These are phyloP conservation scores for Aspergillus bertholletiae DNA, from an alignment of 495 filamentous ascomycete genomes.

Conservation along the genomic window DNA sequence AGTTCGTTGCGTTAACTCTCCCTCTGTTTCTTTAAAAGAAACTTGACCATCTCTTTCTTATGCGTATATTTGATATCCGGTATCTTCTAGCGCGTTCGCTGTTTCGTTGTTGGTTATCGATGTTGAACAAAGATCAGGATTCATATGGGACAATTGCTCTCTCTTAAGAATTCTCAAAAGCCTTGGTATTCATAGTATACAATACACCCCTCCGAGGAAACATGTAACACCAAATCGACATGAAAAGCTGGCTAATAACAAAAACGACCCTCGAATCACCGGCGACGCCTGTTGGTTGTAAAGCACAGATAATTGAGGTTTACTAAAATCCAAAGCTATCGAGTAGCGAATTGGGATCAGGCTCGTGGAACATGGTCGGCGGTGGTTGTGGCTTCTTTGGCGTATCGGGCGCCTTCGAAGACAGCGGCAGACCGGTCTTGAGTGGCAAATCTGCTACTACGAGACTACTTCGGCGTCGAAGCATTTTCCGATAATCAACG, in stretches of 20 bases:
- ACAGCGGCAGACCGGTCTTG: conserved; percentile 12
- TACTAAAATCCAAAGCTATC: conserved; percentile 72
- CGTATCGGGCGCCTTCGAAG: conserved; percentile 25
- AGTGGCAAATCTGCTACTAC: conserved; percentile 76
- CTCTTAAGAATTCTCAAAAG: too few species aligned
- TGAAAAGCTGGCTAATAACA: background rate
- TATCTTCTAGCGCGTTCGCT: background rate
- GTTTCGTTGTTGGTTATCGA: background rate
- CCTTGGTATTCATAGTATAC: background rate
- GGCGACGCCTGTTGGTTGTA: background rate
- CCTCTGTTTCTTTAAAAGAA: too few species aligned
- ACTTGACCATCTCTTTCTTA: background rate
- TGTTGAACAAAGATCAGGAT: too few species aligned
- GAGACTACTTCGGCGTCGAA: conserved; percentile 68
- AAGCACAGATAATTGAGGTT: conserved; percentile 1
- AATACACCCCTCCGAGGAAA: background rate
- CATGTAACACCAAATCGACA: background rate
- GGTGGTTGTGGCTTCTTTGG: conserved; percentile 57
- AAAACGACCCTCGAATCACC: background rate
- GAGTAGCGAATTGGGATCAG: conserved; percentile 75
- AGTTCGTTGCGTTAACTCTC: background rate
- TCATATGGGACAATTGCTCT: too few species aligned
- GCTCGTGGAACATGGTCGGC: conserved; percentile 84
- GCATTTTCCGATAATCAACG: conserved; percentile 62
- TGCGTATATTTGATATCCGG: background rate